Conservation (phyloP, 805 yeast species). For the Lipomyces yamadae region DNA sequence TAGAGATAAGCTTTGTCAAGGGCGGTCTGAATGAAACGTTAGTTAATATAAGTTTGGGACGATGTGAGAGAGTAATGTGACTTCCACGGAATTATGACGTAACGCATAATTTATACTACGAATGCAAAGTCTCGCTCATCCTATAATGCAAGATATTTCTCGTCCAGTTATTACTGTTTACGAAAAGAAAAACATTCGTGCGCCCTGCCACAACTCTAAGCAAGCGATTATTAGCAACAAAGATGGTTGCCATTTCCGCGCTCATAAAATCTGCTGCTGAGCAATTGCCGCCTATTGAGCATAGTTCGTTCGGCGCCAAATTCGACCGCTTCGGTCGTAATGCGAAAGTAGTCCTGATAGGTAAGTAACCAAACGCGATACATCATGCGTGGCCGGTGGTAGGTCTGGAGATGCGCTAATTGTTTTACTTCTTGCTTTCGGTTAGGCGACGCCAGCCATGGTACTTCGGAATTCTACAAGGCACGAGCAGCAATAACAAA, state of each 20-base stretch:
- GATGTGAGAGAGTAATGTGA: too few species aligned
- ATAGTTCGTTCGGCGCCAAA: slow-evolving; percentile 9
- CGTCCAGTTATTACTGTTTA: too few species aligned
- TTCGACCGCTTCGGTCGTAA: slow-evolving; percentile 4
- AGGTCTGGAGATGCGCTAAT: not conserved
- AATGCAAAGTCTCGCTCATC: too few species aligned
- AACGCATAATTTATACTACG: too few species aligned
- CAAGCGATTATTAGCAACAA: not conserved
- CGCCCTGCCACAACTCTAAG: not conserved
- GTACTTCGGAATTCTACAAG: slow-evolving; percentile 7
- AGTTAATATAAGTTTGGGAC: too few species aligned
- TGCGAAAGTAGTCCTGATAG: not conserved
- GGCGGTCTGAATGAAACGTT: too few species aligned
- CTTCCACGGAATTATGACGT: too few species aligned
- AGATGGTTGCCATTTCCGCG: not conserved
- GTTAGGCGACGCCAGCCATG: slow-evolving; percentile 11
- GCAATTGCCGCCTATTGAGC: slow-evolving; percentile 1
- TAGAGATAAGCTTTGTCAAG: too few species aligned
- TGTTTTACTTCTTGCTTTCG: not conserved
- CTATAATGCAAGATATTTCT: too few species aligned
- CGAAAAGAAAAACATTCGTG: not conserved
- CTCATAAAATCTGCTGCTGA: slow-evolving; percentile 7
- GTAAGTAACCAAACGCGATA: not conserved
- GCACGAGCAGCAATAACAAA: slow-evolving; percentile 10
- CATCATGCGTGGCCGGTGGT: not conserved